These are phyloP conservation scores for Fomitopsis schrenkii DNA, from an alignment of 1,284 basidiomycete genomes.

Conservation along the genomic window DNA sequence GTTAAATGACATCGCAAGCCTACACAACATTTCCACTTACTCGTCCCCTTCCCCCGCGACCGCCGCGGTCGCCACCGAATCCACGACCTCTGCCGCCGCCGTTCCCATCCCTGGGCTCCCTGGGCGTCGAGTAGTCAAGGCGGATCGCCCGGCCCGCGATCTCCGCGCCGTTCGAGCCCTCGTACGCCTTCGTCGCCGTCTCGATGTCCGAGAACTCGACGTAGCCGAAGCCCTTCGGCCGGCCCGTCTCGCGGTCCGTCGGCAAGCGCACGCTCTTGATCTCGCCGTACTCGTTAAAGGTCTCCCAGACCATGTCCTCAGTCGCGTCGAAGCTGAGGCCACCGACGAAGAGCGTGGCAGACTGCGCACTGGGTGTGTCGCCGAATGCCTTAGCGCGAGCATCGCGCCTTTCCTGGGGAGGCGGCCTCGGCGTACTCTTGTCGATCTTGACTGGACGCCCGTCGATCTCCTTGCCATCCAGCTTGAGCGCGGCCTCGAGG, in stretches of 20 bases:
- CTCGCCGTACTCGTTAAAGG: conserved; percentile 88
- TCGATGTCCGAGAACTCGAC: conserved; percentile 88
- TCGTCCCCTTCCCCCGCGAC: conserved; percentile 40
- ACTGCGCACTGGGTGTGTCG: conserved; percentile 70
- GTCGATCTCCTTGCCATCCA: conserved; percentile 87
- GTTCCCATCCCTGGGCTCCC: conserved; percentile 72
- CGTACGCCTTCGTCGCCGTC: conserved; percentile 80
- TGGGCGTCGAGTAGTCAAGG: conserved; percentile 89
- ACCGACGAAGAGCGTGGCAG: conserved; percentile 84
- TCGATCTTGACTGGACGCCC: conserved; percentile 89
- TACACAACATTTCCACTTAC: conserved; percentile 12
- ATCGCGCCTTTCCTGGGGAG: conserved; percentile 45
- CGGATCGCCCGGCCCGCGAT: conserved; percentile 83
- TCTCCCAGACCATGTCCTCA: conserved; percentile 89
- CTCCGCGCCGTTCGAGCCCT: conserved; percentile 68
- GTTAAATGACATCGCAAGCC: not conserved
- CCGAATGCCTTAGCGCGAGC: conserved; percentile 77
- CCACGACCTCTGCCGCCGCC: conserved; percentile 49
- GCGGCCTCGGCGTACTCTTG: conserved; percentile 64
- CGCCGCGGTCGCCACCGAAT: conserved; percentile 36
- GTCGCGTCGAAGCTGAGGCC: conserved; percentile 81
- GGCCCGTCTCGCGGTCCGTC: conserved; percentile 89
- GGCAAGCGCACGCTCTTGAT: conserved; percentile 89
- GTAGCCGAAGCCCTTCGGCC: conserved; percentile 96
- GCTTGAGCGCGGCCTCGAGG: conserved; percentile 73